Evolutionary conservation across 2,329 filamentous ascomycete species (phyloP).

Genomic region (Aspergillus novoparasiticus): DNA sequence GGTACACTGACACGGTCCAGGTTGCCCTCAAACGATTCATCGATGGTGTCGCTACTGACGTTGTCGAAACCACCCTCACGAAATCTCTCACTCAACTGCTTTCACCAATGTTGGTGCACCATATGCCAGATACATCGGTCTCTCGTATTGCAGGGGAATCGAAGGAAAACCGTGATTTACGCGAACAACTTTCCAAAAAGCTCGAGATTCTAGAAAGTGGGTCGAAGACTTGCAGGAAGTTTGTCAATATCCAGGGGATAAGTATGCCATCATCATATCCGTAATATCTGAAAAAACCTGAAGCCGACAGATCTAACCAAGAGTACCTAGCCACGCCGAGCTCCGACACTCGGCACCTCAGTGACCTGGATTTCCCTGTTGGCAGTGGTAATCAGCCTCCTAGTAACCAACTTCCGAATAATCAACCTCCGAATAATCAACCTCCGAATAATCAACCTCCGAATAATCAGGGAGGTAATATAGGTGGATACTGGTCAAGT

Average conservation of each 20-base stretch:
- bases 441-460: no score
- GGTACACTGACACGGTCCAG: slow-evolving; percentile 22
- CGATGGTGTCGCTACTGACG: slow-evolving; percentile 43
- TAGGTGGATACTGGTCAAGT: no score
- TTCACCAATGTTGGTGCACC: slow-evolving; percentile 22
- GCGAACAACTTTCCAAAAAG: slow-evolving; percentile 31
- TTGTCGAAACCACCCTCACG: slow-evolving; percentile 39
- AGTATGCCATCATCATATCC: neutral
- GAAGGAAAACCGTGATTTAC: slow-evolving; percentile 16
- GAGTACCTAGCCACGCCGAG: neutral
- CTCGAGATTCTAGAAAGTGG: slow-evolving; percentile 41
- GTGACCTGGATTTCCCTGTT: no score
- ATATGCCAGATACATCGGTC: slow-evolving; percentile 23
- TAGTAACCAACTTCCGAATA: no score
- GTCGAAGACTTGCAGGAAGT: slow-evolving; percentile 48
- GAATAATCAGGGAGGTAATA: no score
- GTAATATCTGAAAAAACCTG: rapidly evolving
- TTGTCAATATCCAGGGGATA: slow-evolving; percentile 9
- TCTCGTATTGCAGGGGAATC: slow-evolving; percentile 27
- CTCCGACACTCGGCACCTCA: neutral
- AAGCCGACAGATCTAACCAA: neutral
- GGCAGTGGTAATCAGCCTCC: no score
- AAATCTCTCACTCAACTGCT: slow-evolving; percentile 32
- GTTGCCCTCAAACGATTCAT: slow-evolving; percentile 45
- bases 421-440: rapidly evolving